Base-by-base conservation (phyloP, 352 stramenopile species). In the Plasmopara muralis region DNA sequence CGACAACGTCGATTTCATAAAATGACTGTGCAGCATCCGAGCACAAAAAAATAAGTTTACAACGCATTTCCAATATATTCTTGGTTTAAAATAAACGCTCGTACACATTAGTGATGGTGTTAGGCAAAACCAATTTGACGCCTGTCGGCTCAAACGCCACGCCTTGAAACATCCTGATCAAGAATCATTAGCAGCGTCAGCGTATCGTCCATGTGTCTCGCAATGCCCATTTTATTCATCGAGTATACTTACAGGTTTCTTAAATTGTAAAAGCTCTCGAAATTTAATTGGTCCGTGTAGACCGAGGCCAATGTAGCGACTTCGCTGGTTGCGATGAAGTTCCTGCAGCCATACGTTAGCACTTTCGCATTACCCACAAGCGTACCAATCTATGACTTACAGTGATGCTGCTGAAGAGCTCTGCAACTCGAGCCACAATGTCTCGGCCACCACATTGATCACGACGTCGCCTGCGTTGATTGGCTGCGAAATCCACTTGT, bases 391-490 rank as follows among this genome's bases (percentile, higher is more conserved):
- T 25, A 0, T 2, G 28, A 53, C 53, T n/a, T 35, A 60, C 53
- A 60, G 15, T 25, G 6, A 5, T 29, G 41, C 20, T n/a, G 53
- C 53, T 13, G 20, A 42, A 7, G 46, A 60, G 20, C 12, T 28
- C 34, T 37, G 0, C n/a, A 60, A 33, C 6, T 40, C 34, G 20
- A 60, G 20, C 12, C 4, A 35, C 14, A 60, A 25, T 40, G 6
- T 55, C 2, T 47, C 12, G 1, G 53, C 53, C 0, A 15, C 9
- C 9, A 60, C 41, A 25, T 51, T 54, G 3, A 60, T 40, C 28
- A 42, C 1, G 33, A 55, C 41, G 18, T 30, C 42, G 28, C 25
- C 43, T 50, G 8, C 44, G 12, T 41, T 34, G 2, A 50, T 39
- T 13, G 10, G 4, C 15, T 31, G 14, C 18, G 37, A 6, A 13